These are phyloP conservation scores for Trichophyton simii DNA, from an alignment of 2,329 filamentous ascomycete genomes.

Conservation along the genomic window DNA sequence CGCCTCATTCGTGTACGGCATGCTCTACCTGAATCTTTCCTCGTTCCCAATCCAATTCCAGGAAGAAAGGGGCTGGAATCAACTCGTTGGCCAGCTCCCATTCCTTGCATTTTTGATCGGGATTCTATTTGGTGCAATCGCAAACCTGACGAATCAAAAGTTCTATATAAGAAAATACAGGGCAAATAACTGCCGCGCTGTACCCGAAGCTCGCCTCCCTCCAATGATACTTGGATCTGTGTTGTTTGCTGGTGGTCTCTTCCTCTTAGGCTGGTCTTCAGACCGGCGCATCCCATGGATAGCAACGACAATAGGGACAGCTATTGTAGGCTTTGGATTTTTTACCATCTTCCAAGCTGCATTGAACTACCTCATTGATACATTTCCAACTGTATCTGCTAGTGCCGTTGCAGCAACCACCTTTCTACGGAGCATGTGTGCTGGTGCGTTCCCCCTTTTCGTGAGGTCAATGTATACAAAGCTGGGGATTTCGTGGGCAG, in stretches of 20 bases:
- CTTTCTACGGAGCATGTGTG: not conserved
- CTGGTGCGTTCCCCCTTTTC: slow-evolving; percentile 17
- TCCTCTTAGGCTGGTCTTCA: too few relatives aligned
- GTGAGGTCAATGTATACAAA: slow-evolving; percentile 31
- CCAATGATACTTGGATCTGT: too few relatives aligned
- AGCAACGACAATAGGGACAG: too few relatives aligned
- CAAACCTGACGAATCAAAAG: too few relatives aligned
- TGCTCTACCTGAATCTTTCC: slow-evolving; percentile 23
- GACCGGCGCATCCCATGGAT: too few relatives aligned
- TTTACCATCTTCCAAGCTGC: slow-evolving; percentile 12
- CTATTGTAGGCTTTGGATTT: slow-evolving; percentile 16
- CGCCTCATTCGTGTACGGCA: not conserved
- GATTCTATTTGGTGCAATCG: too few relatives aligned
- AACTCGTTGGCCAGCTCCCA: slow-evolving; percentile 29
- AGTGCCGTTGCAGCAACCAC: slow-evolving; percentile 32
- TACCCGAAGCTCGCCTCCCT: too few relatives aligned
- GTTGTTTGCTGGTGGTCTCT: too few relatives aligned
- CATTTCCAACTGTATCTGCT: slow-evolving; percentile 25
- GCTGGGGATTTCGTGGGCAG: slow-evolving; percentile 30
- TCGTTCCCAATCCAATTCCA: slow-evolving; percentile 23
- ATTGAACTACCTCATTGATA: slow-evolving; percentile 21
- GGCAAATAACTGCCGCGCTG: too few relatives aligned
- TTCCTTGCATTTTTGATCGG: slow-evolving; percentile 34
- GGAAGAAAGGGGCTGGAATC: slow-evolving; percentile 15
- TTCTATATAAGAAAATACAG: too few relatives aligned